A percentile compares a stretch with the other conserved stretches of the same genome.
phyloP scores from a whole-genome alignment of 2,329 filamentous ascomycete species.

The Diaporthe sp. region DNA sequence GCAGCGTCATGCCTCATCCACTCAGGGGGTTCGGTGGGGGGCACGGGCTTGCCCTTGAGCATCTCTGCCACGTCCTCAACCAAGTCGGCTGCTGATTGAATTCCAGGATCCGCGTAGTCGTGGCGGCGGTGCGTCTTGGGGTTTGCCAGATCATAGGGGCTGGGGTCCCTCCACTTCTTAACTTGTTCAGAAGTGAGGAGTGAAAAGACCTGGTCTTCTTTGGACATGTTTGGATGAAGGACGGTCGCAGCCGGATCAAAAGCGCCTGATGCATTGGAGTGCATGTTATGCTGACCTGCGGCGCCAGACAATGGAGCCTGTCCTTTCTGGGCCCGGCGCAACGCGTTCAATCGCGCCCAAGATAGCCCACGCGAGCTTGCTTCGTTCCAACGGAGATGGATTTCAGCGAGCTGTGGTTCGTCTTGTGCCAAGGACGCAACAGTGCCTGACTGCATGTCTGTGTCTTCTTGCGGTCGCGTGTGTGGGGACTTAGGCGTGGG shows the following conservation, averaged over 20 bases:
- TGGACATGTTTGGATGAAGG: conserved; percentile 48
- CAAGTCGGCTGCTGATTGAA: conserved; percentile 58
- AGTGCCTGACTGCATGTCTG: conserved; percentile 30
- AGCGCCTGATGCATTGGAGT: conserved; percentile 48
- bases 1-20: conserved; percentile 64
- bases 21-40: conserved; percentile 65
- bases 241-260: conserved; percentile 33
- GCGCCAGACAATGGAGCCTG: conserved; percentile 26
- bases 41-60: conserved; percentile 62
- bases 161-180: conserved; percentile 59
- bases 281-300: conserved; percentile 23
- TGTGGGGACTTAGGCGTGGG: conserved; percentile 68
- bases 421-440: conserved; percentile 43
- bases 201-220: conserved; percentile 58
- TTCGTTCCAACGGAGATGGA: conserved; percentile 65
- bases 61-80: conserved; percentile 59
- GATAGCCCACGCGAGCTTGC: conserved; percentile 58
- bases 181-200: conserved; percentile 61
- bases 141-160: conserved; percentile 54
- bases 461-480: conserved; percentile 32
- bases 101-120: conserved; percentile 59
- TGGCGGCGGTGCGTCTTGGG: conserved; percentile 50
- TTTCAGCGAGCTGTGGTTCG: conserved; percentile 61
- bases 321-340: conserved; percentile 52
- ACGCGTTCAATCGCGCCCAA: conserved; percentile 58